phyloP scores from a whole-genome alignment of 495 filamentous ascomycete genomes.

The Talaromyces thailandensis region DNA sequence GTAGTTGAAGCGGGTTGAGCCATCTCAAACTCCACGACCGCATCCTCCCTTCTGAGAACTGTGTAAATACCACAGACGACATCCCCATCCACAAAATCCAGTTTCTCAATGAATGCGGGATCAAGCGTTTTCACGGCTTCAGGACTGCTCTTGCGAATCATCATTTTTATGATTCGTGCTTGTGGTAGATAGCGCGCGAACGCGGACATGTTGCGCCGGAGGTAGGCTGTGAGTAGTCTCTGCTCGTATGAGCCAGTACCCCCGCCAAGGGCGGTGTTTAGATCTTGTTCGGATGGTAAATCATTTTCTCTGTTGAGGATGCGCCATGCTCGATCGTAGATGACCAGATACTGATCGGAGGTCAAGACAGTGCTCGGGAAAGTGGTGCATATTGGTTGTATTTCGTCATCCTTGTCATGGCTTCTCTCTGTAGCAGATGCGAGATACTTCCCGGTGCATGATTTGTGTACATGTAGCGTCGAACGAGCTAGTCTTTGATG shows the following conservation, averaged over 20 bases:
- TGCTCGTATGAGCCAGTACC: neutral
- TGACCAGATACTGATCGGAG: neutral
- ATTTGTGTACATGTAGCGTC: neutral
- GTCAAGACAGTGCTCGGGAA: neutral
- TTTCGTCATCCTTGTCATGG: neutral
- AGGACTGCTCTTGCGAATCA: slow-evolving; percentile 9
- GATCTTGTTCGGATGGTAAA: neutral
- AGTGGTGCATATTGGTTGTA: neutral
- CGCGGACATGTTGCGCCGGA: slow-evolving; percentile 26
- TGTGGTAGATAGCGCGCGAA: slow-evolving; percentile 16
- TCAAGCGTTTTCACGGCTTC: slow-evolving; percentile 21
- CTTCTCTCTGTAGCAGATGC: neutral
- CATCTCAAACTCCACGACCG: slow-evolving; percentile 27
- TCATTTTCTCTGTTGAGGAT: neutral
- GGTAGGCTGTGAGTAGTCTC: slow-evolving; percentile 18
- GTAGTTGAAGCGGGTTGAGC: neutral
- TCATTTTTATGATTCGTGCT: slow-evolving; percentile 1
- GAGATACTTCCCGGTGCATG: neutral
- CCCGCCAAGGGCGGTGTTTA: neutral
- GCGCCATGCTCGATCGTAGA: slow-evolving; percentile 3
- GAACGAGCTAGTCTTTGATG: neutral
- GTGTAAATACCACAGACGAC: slow-evolving; percentile 26
- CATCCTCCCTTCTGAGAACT: slow-evolving; percentile 13
- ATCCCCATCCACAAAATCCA: slow-evolving; percentile 25
- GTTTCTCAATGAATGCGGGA: slow-evolving; percentile 14